Evolutionary conservation across 805 yeast genomes (phyloP).

Genomic region (Zygosaccharomyces rouxii): DNA sequence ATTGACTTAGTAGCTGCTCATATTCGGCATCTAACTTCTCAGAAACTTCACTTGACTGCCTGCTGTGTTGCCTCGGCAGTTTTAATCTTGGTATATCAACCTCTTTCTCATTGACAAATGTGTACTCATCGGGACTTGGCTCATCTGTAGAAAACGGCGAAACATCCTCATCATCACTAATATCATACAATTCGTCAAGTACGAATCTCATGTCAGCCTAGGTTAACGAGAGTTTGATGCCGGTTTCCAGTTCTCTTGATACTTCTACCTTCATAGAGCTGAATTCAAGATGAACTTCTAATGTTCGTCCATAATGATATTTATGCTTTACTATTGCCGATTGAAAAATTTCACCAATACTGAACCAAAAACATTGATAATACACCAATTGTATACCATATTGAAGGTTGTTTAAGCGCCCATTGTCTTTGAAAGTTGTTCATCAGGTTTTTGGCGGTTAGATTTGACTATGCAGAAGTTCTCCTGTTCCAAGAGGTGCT

Average conservation of each 20-base stretch:
- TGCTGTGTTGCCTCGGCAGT: conserved; percentile 12
- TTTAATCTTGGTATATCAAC: conserved; percentile 20
- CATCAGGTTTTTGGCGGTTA: neutral
- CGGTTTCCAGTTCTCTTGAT: neutral
- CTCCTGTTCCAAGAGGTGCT: conserved; percentile 13
- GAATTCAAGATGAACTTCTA: neutral
- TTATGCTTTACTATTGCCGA: neutral
- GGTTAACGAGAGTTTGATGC: too few relatives aligned
- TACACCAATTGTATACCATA: neutral
- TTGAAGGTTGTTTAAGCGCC: neutral
- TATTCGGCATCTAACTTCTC: conserved; percentile 16
- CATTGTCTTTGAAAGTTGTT: neutral
- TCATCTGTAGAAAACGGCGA: conserved; percentile 13
- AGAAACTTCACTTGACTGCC: conserved; percentile 1
- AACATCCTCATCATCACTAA: conserved; percentile 10
- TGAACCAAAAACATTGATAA: neutral
- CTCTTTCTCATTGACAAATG: conserved; percentile 16
- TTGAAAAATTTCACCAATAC: neutral
- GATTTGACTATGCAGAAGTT: conserved; percentile 10
- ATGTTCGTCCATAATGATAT: neutral
- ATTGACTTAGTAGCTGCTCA: conserved; percentile 10
- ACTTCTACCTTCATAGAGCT: neutral
- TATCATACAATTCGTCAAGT: conserved; percentile 17
- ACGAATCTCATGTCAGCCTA: conserved; percentile 16
- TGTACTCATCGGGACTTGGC: conserved; percentile 12